phyloP scores from a whole-genome alignment of 1,139 yeast species.

The Diutina pseudorugosa region DNA sequence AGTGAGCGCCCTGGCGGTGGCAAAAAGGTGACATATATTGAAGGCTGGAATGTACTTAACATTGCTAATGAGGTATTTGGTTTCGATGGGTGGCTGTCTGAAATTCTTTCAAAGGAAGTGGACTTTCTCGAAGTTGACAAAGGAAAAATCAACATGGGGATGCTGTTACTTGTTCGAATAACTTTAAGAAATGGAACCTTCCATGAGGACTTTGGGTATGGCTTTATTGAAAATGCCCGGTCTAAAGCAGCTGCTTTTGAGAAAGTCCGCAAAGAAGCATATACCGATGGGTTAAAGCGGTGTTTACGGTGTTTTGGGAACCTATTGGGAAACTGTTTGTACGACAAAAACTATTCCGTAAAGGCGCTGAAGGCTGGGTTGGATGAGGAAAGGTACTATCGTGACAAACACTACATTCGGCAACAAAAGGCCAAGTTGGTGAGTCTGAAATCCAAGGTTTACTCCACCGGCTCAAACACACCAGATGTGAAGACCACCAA shows the following conservation, averaged over 20 bases:
- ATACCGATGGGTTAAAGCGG: constrained; percentile 69
- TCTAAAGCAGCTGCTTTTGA: constrained; percentile 67
- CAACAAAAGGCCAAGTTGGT: background rate
- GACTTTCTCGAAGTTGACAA: constrained; percentile 57
- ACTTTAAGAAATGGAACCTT: constrained; percentile 63
- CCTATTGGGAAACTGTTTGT: constrained; percentile 68
- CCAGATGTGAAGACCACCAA: background rate
- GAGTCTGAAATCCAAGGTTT: background rate
- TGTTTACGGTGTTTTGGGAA: constrained; percentile 72
- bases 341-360: constrained; percentile 52
- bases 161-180: constrained; percentile 61
- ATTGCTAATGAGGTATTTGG: constrained; percentile 75
- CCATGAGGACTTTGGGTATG: constrained; percentile 77
- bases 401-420: background rate
- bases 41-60: constrained; percentile 74
- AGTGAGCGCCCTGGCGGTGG: constrained; percentile 76
- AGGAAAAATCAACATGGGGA: constrained; percentile 47
- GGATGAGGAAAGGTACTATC: background rate
- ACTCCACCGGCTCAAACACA: background rate
- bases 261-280: constrained; percentile 71
- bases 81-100: constrained; percentile 72
- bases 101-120: constrained; percentile 49
- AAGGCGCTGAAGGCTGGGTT: constrained; percentile 32
- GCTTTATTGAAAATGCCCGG: constrained; percentile 61
- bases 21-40: constrained; percentile 58